phyloP scores from a whole-genome alignment of 2,329 filamentous ascomycete species.

The Botrytis aclada region DNA sequence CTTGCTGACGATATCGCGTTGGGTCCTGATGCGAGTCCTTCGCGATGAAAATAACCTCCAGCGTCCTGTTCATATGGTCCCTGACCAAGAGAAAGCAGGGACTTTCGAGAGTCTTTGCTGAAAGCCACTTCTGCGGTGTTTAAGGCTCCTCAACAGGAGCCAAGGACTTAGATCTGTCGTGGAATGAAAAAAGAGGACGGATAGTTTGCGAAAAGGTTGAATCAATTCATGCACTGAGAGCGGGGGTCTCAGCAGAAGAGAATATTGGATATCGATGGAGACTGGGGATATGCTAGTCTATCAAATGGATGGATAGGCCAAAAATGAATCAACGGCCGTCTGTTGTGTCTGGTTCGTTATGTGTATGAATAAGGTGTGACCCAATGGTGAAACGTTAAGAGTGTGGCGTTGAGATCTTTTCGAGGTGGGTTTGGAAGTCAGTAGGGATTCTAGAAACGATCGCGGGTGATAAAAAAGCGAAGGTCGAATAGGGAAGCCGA shows the following conservation, averaged over 20 bases:
- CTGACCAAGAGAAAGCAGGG: constrained; percentile 43
- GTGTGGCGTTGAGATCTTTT: constrained; percentile 19
- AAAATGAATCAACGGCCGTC: background rate
- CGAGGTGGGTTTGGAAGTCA: constrained; percentile 11
- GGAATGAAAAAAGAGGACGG: background rate
- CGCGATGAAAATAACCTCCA: constrained; percentile 38
- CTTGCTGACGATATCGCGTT: constrained; percentile 18
- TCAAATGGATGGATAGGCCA: background rate
- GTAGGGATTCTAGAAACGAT: constrained; percentile 8
- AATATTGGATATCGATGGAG: background rate
- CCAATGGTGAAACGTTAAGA: constrained; percentile 18
- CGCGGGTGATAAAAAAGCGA: background rate
- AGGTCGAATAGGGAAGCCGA: background rate
- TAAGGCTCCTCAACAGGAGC: constrained; percentile 33
- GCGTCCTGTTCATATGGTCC: constrained; percentile 37
- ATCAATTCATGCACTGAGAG: constrained; percentile 2
- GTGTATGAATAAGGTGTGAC: constrained; percentile 2
- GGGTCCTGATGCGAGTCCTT: constrained; percentile 32
- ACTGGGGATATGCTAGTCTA: constrained; percentile 11
- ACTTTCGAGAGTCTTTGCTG: constrained; percentile 46
- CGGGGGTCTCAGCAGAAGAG: constrained; percentile 4
- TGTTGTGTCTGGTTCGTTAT: constrained; percentile 13
- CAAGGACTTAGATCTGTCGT: constrained; percentile 12
- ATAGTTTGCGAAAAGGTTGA: constrained; percentile 1
- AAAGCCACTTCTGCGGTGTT: constrained; percentile 46